Conservation (phyloP, 1,139 yeast species). For the Candida frijolesensis region DNA sequence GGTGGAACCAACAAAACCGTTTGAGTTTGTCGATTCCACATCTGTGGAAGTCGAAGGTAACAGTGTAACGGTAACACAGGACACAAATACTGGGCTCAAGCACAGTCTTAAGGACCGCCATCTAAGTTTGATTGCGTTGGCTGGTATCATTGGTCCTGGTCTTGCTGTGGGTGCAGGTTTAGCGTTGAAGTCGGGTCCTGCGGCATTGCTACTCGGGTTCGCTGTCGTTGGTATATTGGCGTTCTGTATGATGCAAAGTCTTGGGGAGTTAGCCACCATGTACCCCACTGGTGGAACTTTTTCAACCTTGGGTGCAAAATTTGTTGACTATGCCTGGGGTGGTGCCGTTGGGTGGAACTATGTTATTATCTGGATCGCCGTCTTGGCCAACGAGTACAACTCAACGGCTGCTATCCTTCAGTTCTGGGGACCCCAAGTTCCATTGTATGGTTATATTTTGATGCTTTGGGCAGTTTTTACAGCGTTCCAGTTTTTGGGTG, state of each 20-base stretch:
- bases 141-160: conserved; percentile 61
- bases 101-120: conserved; percentile 46
- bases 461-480: conserved; percentile 58
- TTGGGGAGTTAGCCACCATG: conserved; percentile 58
- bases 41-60: not conserved
- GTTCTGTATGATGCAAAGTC: conserved; percentile 56
- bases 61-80: conserved; percentile 3
- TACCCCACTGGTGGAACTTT: conserved; percentile 59
- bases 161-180: conserved; percentile 49
- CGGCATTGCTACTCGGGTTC: conserved; percentile 44
- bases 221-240: conserved; percentile 59
- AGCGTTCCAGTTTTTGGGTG: conserved; percentile 59
- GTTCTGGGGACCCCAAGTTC: conserved; percentile 64
- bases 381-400: conserved; percentile 61
- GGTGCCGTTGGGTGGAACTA: conserved; percentile 66
- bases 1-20: not conserved
- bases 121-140: conserved; percentile 49
- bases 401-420: conserved; percentile 54
- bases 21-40: not conserved
- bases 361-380: conserved; percentile 63
- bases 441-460: conserved; percentile 58
- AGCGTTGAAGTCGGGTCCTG: conserved; percentile 50
- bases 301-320: conserved; percentile 53
- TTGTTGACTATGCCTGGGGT: conserved; percentile 60
- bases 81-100: conserved; percentile 23